phyloP scores from a whole-genome alignment of 129 eudicot species.

The Pseudognaphalium luteoalbum region DNA sequence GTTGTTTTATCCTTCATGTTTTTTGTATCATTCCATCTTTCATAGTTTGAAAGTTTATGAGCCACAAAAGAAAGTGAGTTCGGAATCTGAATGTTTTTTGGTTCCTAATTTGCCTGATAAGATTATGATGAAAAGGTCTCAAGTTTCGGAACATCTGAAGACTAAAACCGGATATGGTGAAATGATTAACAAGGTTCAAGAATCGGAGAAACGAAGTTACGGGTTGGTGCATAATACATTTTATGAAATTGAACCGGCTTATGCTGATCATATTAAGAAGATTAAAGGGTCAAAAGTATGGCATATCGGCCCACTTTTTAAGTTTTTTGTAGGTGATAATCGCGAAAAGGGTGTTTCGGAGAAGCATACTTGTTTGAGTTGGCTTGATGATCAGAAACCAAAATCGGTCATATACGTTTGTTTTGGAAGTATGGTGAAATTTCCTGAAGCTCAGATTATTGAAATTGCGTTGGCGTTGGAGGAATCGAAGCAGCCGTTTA shows the following conservation, averaged over 20 bases:
- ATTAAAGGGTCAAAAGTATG: slow-evolving; percentile 26
- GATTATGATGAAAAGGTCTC: slow-evolving; percentile 42
- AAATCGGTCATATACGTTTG: slow-evolving; percentile 42
- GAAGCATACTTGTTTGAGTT: slow-evolving; percentile 26
- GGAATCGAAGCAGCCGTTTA: slow-evolving; percentile 28
- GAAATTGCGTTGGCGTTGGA: slow-evolving; percentile 53
- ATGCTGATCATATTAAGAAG: slow-evolving; percentile 34
- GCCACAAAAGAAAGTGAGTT: slow-evolving; percentile 30
- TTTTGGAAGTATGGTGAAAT: slow-evolving; percentile 49
- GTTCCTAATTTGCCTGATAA: slow-evolving; percentile 41
- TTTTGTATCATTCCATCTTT: slow-evolving; percentile 29
- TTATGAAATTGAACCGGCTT: slow-evolving; percentile 51
- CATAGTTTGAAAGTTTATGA: slow-evolving; percentile 30
- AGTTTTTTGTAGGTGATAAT: not conserved
- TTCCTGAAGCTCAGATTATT: slow-evolving; percentile 35
- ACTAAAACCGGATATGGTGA: not conserved
- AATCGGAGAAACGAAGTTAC: slow-evolving; percentile 38
- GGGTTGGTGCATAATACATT: slow-evolving; percentile 46
- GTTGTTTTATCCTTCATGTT: slow-evolving; percentile 25
- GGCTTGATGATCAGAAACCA: slow-evolving; percentile 42
- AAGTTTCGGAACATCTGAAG: slow-evolving; percentile 5
- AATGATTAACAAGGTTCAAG: not conserved
- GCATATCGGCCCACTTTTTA: slow-evolving; percentile 1
- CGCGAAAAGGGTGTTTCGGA: not conserved
- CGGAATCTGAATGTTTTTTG: slow-evolving; percentile 39